phyloP scores from a whole-genome alignment of 768 basidiomycete genomes.

The Serpula lacrymans region DNA sequence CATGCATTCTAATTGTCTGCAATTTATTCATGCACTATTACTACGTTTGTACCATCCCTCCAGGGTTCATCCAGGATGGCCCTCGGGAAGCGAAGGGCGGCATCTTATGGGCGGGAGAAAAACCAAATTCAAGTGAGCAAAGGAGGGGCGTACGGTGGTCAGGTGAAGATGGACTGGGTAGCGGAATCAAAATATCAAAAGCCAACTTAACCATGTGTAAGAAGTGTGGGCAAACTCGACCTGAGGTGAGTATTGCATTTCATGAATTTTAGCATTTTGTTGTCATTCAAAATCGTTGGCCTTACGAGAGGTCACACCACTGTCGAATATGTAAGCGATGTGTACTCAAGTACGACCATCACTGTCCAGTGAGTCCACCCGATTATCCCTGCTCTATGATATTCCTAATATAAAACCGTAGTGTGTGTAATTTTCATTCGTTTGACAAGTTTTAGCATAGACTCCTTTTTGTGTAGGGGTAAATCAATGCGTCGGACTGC shows the following conservation, averaged over 20 bases:
- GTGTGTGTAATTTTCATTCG: constrained; percentile 33
- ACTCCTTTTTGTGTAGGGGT: constrained; percentile 56
- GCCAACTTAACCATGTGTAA: constrained; percentile 60
- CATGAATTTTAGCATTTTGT: no score
- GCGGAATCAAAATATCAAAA: constrained; percentile 45
- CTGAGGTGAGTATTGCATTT: constrained; percentile 72
- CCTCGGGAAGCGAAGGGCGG: constrained; percentile 36
- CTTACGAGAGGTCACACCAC: constrained; percentile 79
- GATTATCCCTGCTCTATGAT: background rate
- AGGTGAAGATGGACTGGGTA: no score
- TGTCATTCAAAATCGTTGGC: no score
- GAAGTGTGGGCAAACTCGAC: constrained; percentile 65
- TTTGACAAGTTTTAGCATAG: constrained; percentile 5
- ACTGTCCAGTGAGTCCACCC: constrained; percentile 73
- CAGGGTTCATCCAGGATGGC: constrained; percentile 75
- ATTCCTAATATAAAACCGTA: constrained; percentile 12
- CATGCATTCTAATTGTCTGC: constrained; percentile 69
- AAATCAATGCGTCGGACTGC: constrained; percentile 93
- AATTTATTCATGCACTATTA: constrained; percentile 86
- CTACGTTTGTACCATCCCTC: constrained; percentile 72
- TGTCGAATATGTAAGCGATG: constrained; percentile 90
- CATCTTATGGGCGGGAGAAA: constrained; percentile 62
- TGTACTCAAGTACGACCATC: constrained; percentile 87
- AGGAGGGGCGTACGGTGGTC: no score
- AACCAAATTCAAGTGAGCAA: no score